Evolutionary conservation across 2,329 filamentous ascomycete species (phyloP).

Genomic region (Clarireedia sp.): DNA sequence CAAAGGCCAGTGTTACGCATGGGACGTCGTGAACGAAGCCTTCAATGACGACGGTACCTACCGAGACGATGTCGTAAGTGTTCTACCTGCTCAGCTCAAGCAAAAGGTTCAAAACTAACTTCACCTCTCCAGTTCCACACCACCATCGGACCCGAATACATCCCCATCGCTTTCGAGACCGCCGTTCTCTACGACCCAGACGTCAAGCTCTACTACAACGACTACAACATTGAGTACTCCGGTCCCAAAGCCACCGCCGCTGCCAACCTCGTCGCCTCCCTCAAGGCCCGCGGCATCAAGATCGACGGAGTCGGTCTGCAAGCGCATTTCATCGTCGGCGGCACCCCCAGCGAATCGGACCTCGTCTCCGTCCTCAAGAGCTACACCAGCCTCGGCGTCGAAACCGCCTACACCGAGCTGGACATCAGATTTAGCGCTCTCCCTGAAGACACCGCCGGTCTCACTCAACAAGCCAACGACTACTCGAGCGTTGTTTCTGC

Average conservation of each 20-base stretch:
- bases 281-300: slow-evolving; percentile 42
- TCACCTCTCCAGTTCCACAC: background rate
- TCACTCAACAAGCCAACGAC: slow-evolving; percentile 40
- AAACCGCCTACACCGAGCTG: slow-evolving; percentile 55
- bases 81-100: slow-evolving; percentile 29
- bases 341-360: slow-evolving; percentile 38
- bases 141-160: slow-evolving; percentile 43
- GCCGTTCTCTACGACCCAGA: slow-evolving; percentile 21
- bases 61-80: slow-evolving; percentile 39
- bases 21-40: slow-evolving; percentile 62
- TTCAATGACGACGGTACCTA: slow-evolving; percentile 50
- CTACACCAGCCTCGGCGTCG: slow-evolving; percentile 45
- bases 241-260: slow-evolving; percentile 39
- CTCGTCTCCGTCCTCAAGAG: slow-evolving; percentile 39
- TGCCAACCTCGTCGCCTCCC: slow-evolving; percentile 36
- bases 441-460: slow-evolving; percentile 35
- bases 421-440: slow-evolving; percentile 46
- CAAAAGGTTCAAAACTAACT: background rate
- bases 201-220: slow-evolving; percentile 37
- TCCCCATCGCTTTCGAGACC: slow-evolving; percentile 31
- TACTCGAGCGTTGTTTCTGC: slow-evolving; percentile 33
- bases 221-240: slow-evolving; percentile 55
- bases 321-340: slow-evolving; percentile 50
- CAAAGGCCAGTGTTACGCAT: slow-evolving; percentile 52
- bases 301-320: slow-evolving; percentile 59